Evolutionary conservation across 495 filamentous ascomycete species (phyloP).

Genomic region (Penicillium crystallinum): DNA sequence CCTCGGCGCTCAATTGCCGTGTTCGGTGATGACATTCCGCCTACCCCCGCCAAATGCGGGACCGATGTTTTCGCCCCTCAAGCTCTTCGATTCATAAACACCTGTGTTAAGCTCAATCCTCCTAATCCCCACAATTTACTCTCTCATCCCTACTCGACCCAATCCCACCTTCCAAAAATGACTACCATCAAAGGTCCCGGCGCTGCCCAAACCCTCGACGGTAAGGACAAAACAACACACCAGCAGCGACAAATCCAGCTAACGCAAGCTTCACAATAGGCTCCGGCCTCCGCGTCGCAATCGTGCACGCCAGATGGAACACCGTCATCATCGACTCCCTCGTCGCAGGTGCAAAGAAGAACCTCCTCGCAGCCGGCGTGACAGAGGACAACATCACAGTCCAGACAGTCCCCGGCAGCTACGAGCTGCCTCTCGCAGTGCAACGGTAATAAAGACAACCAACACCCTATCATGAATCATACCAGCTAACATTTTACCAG

Average conservation of each 20-base stretch:
- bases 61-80: constrained; percentile 17
- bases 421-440: constrained; percentile 85
- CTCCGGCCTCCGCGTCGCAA: constrained; percentile 79
- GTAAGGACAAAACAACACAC: constrained; percentile 24
- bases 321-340: constrained; percentile 70
- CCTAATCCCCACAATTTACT: not conserved
- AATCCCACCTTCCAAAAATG: constrained; percentile 18
- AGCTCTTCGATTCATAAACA: not conserved
- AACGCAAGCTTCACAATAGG: constrained; percentile 40
- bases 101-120: not conserved
- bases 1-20: constrained; percentile 12
- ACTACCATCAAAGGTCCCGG: constrained; percentile 56
- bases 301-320: constrained; percentile 97
- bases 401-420: constrained; percentile 87
- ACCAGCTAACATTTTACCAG: constrained; percentile 34
- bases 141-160: not conserved
- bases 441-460: constrained; percentile 55
- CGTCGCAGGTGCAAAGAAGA: constrained; percentile 63
- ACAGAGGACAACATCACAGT: constrained; percentile 80
- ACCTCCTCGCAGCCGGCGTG: constrained; percentile 66
- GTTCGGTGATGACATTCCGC: constrained; percentile 20
- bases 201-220: constrained; percentile 44
- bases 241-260: not conserved
- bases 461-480: not conserved
- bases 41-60: constrained; percentile 21